Evolutionary conservation across 2,329 filamentous ascomycete species (phyloP).

Genomic region (Clonostachys rosea): DNA sequence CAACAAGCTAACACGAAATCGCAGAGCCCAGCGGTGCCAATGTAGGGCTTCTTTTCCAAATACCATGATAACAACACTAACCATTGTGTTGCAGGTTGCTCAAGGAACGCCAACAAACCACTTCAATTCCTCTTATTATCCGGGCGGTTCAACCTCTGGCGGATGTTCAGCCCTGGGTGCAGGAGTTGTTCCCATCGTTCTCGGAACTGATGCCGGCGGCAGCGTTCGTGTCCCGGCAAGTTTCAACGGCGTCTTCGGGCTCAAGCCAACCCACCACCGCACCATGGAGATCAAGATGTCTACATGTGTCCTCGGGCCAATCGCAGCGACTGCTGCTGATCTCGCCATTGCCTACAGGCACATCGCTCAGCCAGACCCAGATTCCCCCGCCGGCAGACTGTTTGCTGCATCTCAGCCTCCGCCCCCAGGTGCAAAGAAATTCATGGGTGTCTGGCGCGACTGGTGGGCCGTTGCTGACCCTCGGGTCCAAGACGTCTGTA

Average conservation of each 20-base stretch:
- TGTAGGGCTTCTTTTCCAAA: background rate
- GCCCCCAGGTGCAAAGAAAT: conserved; percentile 39
- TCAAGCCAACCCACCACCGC: conserved; percentile 75
- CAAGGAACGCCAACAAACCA: conserved; percentile 76
- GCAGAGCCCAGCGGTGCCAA: conserved; percentile 1
- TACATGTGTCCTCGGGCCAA: conserved; percentile 59
- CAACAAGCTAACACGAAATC: background rate
- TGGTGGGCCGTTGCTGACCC: conserved; percentile 49
- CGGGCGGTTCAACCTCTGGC: conserved; percentile 77
- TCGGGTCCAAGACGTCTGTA: conserved; percentile 56
- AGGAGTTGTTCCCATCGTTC: conserved; percentile 69
- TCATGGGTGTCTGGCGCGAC: conserved; percentile 66
- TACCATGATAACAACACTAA: conserved; percentile 5
- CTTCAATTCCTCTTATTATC: conserved; percentile 71
- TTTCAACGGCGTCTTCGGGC: conserved; percentile 76
- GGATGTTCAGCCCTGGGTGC: conserved; percentile 65
- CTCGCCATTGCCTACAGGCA: conserved; percentile 78
- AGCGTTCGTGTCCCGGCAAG: conserved; percentile 68
- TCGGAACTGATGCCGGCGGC: conserved; percentile 74
- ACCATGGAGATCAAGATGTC: conserved; percentile 43
- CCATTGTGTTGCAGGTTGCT: conserved; percentile 31
- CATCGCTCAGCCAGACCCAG: conserved; percentile 69
- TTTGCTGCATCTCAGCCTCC: conserved; percentile 57
- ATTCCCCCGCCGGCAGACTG: conserved; percentile 51
- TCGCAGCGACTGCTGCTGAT: conserved; percentile 72